Evolutionary conservation across 2,329 filamentous ascomycete genomes (phyloP).

Genomic region (Apiospora koreana): DNA sequence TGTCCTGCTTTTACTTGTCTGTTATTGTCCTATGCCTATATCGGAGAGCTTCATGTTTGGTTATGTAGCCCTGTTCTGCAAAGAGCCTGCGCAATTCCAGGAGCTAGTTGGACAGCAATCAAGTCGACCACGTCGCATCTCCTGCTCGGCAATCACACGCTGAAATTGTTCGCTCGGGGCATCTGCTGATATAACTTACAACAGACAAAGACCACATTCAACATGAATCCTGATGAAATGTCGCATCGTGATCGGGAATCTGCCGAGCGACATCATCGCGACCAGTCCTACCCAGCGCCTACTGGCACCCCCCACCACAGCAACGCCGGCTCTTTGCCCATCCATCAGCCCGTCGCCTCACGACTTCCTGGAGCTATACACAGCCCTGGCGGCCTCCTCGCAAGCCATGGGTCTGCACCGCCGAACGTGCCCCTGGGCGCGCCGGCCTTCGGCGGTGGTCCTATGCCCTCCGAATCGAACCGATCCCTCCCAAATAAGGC

Average conservation of each 20-base stretch:
- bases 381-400: slow-evolving; percentile 85
- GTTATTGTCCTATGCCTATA: not conserved
- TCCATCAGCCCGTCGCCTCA: slow-evolving; percentile 92
- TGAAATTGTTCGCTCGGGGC: not conserved
- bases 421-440: slow-evolving; percentile 51
- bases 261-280: slow-evolving; percentile 61
- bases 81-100: not conserved
- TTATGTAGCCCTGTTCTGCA: not conserved
- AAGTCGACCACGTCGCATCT: not conserved
- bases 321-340: slow-evolving; percentile 82
- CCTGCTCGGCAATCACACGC: not conserved
- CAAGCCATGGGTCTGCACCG: slow-evolving; percentile 65
- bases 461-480: slow-evolving; percentile 53
- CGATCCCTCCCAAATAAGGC: slow-evolving; percentile 54
- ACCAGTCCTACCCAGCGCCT: slow-evolving; percentile 60
- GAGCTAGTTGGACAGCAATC: not conserved
- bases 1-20: not conserved
- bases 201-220: slow-evolving; percentile 18
- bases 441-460: slow-evolving; percentile 55
- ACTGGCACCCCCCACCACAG: slow-evolving; percentile 73
- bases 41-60: not conserved
- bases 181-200: not conserved
- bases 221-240: slow-evolving; percentile 44
- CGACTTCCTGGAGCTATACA: slow-evolving; percentile 81
- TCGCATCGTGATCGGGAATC: slow-evolving; percentile 66